Evolutionary conservation across 257 asterid species (phyloP).

Genomic region (Gynochthodes officinalis): DNA sequence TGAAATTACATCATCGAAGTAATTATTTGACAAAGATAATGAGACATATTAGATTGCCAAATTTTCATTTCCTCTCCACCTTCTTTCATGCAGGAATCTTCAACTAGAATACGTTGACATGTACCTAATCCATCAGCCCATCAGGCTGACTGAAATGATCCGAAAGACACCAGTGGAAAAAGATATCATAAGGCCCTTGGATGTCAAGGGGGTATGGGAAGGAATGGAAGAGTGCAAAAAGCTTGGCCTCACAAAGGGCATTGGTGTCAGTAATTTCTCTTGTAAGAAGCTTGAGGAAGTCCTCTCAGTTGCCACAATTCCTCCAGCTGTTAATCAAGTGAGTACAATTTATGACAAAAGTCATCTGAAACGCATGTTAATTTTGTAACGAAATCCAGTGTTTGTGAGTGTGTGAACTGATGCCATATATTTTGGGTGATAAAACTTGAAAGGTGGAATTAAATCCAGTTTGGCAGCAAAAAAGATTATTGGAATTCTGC

Average conservation of each 20-base stretch:
- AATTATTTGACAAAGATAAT: too few species aligned
- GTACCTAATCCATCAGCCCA: slow-evolving; percentile 53
- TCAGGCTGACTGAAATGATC: slow-evolving; percentile 36
- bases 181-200: slow-evolving; percentile 34
- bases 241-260: slow-evolving; percentile 59
- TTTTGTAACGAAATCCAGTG: too few species aligned
- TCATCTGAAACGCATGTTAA: too few species aligned
- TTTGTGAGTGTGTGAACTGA: too few species aligned
- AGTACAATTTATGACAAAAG: neutral
- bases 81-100: slow-evolving; percentile 34
- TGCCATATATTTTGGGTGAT: too few species aligned
- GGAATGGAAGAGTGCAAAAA: slow-evolving; percentile 61
- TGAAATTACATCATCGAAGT: neutral
- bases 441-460: slow-evolving; percentile 46
- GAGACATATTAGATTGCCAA: too few species aligned
- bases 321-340: slow-evolving; percentile 63
- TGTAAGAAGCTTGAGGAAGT: slow-evolving; percentile 33
- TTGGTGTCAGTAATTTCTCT: slow-evolving; percentile 70
- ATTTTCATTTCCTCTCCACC: neutral
- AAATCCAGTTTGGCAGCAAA: slow-evolving; percentile 57
- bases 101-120: slow-evolving; percentile 57
- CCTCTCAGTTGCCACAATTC: slow-evolving; percentile 43
- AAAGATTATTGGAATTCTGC: slow-evolving; percentile 43
- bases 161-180: slow-evolving; percentile 20
- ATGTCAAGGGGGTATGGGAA: slow-evolving; percentile 57